Conservation (phyloP, 306 rosid genomes). For the Medicago lupulina region DNA sequence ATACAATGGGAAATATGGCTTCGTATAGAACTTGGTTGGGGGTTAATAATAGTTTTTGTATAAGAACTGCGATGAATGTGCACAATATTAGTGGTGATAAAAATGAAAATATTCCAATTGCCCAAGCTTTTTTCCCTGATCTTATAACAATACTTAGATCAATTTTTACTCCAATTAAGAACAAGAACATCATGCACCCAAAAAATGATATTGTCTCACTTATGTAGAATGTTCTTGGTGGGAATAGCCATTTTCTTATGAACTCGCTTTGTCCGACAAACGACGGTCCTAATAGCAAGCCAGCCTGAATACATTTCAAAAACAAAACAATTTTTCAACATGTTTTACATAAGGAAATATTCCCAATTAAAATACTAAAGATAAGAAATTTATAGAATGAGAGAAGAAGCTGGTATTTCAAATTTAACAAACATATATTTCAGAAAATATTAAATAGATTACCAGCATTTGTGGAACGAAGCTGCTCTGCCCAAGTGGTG, state of each 20-base stretch:
- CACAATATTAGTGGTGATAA: slow-evolving; percentile 20
- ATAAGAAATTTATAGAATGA: too few species aligned
- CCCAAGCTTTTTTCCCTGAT: slow-evolving; percentile 54
- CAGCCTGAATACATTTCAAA: slow-evolving; percentile 48
- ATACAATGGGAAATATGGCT: slow-evolving; percentile 18
- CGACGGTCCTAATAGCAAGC: slow-evolving; percentile 58
- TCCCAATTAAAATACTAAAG: background rate
- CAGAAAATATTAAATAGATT: slow-evolving; percentile 1
- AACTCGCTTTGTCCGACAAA: slow-evolving; percentile 35
- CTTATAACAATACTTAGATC: slow-evolving; percentile 35
- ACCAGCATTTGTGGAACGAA: slow-evolving; percentile 66
- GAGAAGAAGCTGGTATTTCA: too few species aligned
- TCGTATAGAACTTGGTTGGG: slow-evolving; percentile 15
- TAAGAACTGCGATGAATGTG: background rate
- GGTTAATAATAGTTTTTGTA: background rate
- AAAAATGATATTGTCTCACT: slow-evolving; percentile 53
- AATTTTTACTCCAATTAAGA: slow-evolving; percentile 58
- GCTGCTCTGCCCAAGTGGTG: slow-evolving; percentile 55
- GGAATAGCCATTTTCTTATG: slow-evolving; percentile 33
- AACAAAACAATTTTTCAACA: background rate
- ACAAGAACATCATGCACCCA: slow-evolving; percentile 59
- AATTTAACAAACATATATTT: background rate
- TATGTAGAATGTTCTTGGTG: slow-evolving; percentile 45
- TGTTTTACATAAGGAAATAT: background rate
- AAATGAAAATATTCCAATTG: slow-evolving; percentile 48